These are phyloP conservation scores for Pleurotus platypus DNA, from an alignment of 768 basidiomycete species.

Conservation along the genomic window DNA sequence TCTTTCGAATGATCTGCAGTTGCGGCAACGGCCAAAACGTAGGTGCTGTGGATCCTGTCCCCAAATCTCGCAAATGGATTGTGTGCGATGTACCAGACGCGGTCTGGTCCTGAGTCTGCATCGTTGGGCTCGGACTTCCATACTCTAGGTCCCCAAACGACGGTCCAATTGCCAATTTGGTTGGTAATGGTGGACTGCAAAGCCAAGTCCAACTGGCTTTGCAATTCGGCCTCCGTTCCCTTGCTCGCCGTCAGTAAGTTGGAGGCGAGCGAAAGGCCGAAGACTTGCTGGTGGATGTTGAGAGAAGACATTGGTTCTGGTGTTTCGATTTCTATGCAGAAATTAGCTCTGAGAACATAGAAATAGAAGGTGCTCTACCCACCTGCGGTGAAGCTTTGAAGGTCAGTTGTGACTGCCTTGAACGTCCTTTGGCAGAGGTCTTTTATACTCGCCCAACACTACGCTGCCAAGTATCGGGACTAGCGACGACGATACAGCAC, in stretches of 20 bases:
- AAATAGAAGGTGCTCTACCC: too few species aligned
- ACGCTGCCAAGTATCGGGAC: too few species aligned
- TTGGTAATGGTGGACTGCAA: neutral
- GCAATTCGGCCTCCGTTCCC: neutral
- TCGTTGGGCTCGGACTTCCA: slow-evolving; percentile 3
- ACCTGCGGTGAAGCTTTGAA: too few species aligned
- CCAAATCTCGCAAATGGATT: slow-evolving; percentile 1
- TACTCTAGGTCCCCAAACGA: slow-evolving; percentile 1
- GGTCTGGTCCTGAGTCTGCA: neutral
- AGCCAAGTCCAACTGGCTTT: neutral
- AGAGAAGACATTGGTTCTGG: too few species aligned
- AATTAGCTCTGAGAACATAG: too few species aligned
- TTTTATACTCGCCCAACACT: too few species aligned
- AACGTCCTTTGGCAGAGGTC: too few species aligned
- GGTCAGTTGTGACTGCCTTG: too few species aligned
- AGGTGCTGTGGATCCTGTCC: neutral
- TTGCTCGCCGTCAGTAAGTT: neutral
- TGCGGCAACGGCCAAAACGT: neutral
- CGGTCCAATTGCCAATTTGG: neutral
- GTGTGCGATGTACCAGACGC: neutral
- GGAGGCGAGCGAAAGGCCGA: neutral
- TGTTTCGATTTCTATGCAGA: too few species aligned
- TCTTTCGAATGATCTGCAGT: neutral
- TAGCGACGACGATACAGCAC: too few species aligned
- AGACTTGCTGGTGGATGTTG: slow-evolving; percentile 2